Base-by-base conservation (phyloP, 495 filamentous ascomycete species). In the Xylaria intraflava region DNA sequence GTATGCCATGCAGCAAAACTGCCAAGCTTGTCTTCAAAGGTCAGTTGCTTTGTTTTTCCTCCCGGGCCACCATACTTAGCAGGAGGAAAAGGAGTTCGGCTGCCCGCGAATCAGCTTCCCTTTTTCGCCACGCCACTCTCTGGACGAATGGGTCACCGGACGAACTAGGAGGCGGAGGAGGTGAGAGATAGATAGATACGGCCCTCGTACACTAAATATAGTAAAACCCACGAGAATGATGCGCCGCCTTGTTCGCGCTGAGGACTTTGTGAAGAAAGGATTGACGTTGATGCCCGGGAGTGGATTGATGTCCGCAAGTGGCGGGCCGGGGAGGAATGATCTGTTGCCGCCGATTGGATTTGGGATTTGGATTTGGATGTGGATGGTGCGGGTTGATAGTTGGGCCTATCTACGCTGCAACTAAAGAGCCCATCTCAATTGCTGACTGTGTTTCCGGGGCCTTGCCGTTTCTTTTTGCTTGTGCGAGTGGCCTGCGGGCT, bases 41-140 rank as follows among this genome's bases (percentile, higher is more conserved):
- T n/a, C n/a, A n/a, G n/a, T n/a, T n/a, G n/a, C n/a, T n/a, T 39
- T 39, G 12, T 39, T 39, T 19, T 39, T 39, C n/a, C n/a, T 17
- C 38, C 38, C 11, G 14, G 19, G 19, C 41, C 9, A 16, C 35
- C n/a, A n/a, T 17, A 29, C 27, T 4, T 29, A 29, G 14, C 19
- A 24, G n/a, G 19, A 12, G 40, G 10, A 30, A 36, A 22, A 38
- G 26, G 44, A 30, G 20, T 26, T 11, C 12, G 12, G 8, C 12
- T 11, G 23, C n/a, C 10, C 31, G 40, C 41, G 27, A 44, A 36
- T 38, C 40, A 14, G 40, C 23, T 24, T 19, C 5, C 31, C 35
- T 17, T n/a, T 38, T 42, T 22, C 8, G 35, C 23, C 50, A 33
- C 43, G 50, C 31, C 40, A 49, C 50, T 45, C n/a, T 38, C 35